phyloP scores from a whole-genome alignment of 768 basidiomycete genomes.

The Rubroboletus pulcherrimus region DNA sequence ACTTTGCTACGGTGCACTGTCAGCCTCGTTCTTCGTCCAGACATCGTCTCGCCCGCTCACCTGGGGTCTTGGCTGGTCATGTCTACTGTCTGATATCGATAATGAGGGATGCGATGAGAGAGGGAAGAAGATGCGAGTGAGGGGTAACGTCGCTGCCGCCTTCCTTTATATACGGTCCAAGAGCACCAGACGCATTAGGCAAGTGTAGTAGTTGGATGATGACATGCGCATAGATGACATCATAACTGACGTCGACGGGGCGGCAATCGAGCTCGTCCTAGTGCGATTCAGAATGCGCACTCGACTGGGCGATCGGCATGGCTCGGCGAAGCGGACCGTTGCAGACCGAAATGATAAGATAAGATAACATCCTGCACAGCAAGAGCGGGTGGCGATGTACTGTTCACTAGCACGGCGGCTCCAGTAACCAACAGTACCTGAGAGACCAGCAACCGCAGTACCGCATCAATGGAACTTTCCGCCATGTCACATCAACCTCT shows the following conservation, averaged over 20 bases:
- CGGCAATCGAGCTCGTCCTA: slow-evolving; percentile 8
- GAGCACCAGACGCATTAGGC: slow-evolving; percentile 27
- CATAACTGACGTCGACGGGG: slow-evolving; percentile 25
- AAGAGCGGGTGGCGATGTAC: neutral
- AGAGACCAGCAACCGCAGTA: neutral
- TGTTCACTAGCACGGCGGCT: neutral
- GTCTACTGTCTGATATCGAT: neutral
- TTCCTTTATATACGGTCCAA: slow-evolving; percentile 26
- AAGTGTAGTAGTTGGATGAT: slow-evolving; percentile 21
- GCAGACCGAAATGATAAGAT: too few species aligned
- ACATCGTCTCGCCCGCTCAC: slow-evolving; percentile 10
- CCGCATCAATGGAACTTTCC: neutral
- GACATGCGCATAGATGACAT: slow-evolving; percentile 28
- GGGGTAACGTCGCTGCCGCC: neutral
- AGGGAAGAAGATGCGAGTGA: slow-evolving; percentile 9
- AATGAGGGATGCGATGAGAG: neutral
- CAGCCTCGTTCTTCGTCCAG: neutral
- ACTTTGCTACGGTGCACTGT: slow-evolving; percentile 26
- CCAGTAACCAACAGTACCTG: neutral
- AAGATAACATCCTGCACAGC: neutral
- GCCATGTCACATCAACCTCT: neutral
- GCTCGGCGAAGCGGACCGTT: too few species aligned
- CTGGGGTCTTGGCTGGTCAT: slow-evolving; percentile 27
- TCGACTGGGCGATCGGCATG: neutral
- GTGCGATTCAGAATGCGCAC: neutral